Base-by-base conservation (phyloP, 2,329 filamentous ascomycete genomes). In the Xylaria sp. region DNA sequence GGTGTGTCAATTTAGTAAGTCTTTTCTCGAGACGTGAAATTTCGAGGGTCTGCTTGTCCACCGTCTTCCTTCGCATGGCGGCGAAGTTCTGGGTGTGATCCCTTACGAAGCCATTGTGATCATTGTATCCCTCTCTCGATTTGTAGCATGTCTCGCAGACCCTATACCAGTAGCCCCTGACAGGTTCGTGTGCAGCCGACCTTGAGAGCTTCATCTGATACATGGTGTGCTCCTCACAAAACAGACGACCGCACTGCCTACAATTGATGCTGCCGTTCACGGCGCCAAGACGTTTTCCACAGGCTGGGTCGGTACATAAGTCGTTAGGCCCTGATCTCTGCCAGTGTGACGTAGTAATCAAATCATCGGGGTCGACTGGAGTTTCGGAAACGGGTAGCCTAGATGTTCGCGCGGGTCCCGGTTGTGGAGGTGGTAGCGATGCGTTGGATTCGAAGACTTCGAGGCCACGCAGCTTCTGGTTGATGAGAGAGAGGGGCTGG, bases 81-180 rank as follows among this genome's bases (percentile, higher is more conserved):
- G 86, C 82, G 75, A 99, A 98, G 3, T 84, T 83, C n/a, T 84
- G 82, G 2, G 89, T 94, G 75, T 94, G 92, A 75, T 97, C 91
- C 68, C 90, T 85, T 66, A 90, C 84, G 1, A 91, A 80, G 0
- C 94, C 93, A 64, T 87, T 88, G 75, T 95, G 92, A 76, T 99
- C 94, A 78, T 97, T 97, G 81, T 99, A 99, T 3, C 96, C 96
- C 31, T 94, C 93, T 75, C 96, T 89, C 61, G 94, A 97, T 83
- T 98, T 98, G 83, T 96, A 99, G 82, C 96, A 99, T n/a, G 96
- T 98, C 83, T 99, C 96, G 78, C 96, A 99, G 1, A 98, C 95
- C 61, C 96, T 85, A 75, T 93, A 97, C 96, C 96, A 99, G 74
- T 93, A 88, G 8, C 96, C 96, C 70, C 95, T 86, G 1, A 96